Percentiles rank a stretch among this genome's conserved stretches.
Evolutionary conservation across 176 grass and related monocot species (phyloP).

Genomic region (Olyra latifolia): DNA sequence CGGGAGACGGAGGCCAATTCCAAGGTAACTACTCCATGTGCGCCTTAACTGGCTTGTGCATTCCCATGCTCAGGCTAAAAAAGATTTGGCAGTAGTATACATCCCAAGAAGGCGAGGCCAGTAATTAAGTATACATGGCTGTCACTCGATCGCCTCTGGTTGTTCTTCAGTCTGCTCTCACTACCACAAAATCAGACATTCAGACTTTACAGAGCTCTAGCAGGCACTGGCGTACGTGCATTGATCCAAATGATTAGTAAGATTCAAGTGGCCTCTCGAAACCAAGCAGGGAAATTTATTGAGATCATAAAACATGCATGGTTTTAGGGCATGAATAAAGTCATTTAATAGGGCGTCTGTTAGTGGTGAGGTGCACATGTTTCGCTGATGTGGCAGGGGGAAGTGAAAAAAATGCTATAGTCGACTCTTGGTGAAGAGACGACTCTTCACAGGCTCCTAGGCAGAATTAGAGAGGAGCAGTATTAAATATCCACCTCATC

Average conservation of each 20-base stretch:
- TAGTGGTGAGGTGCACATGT: no score
- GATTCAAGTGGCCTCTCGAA: constrained; percentile 2
- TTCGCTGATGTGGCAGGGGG: no score
- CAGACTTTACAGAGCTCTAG: constrained; percentile 53
- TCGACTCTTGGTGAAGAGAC: no score
- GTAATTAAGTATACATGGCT: constrained; percentile 5
- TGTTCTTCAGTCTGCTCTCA: background rate
- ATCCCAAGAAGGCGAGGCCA: constrained; percentile 33
- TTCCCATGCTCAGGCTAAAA: constrained; percentile 38
- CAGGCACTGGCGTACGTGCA: constrained; percentile 1
- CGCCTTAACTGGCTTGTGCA: constrained; percentile 47
- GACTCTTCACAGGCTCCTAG: no score
- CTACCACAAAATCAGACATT: constrained; percentile 33
- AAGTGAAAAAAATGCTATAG: no score
- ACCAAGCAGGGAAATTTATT: constrained; percentile 43
- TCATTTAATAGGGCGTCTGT: no score
- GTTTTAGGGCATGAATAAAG: background rate
- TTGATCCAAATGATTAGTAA: constrained; percentile 44
- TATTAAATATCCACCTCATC: no score
- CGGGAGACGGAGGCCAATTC: constrained; percentile 35
- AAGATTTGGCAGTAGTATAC: constrained; percentile 1
- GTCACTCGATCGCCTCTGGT: background rate
- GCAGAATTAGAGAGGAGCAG: no score
- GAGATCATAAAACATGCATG: constrained; percentile 33
- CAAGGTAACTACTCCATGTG: constrained; percentile 34